Evolutionary conservation across 768 basidiomycete genomes (phyloP).

Genomic region (Suillus sp.): DNA sequence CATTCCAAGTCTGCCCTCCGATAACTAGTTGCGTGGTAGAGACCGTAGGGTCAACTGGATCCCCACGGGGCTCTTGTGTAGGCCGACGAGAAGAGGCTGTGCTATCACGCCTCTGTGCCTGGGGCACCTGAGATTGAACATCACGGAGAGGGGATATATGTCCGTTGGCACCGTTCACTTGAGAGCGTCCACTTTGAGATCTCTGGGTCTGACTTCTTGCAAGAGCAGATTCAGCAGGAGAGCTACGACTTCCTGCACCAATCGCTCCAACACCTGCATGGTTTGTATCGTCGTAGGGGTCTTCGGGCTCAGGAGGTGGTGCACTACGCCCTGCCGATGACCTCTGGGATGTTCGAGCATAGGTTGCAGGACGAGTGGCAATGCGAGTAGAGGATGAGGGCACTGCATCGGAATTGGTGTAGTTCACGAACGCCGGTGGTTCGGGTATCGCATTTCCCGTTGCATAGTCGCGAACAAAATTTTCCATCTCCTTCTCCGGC

Average conservation of each 20-base stretch:
- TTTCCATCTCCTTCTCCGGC: slow-evolving; percentile 83
- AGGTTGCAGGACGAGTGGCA: slow-evolving; percentile 59
- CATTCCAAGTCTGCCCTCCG: slow-evolving; percentile 66
- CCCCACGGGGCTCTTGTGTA: slow-evolving; percentile 48
- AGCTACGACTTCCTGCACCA: slow-evolving; percentile 41
- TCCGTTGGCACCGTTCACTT: slow-evolving; percentile 34
- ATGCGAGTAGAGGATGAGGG: slow-evolving; percentile 60
- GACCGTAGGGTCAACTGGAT: slow-evolving; percentile 63
- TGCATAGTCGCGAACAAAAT: slow-evolving; percentile 86
- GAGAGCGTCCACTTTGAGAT: slow-evolving; percentile 34
- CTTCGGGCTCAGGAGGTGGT: slow-evolving; percentile 42
- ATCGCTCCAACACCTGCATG: slow-evolving; percentile 73
- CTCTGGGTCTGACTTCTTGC: slow-evolving; percentile 35
- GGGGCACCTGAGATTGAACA: slow-evolving; percentile 22
- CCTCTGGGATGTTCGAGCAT: slow-evolving; percentile 45
- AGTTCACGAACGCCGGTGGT: slow-evolving; percentile 84
- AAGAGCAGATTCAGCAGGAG: slow-evolving; percentile 34
- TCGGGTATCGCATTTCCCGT: slow-evolving; percentile 90
- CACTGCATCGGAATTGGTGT: slow-evolving; percentile 64
- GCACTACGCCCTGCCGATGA: slow-evolving; percentile 21
- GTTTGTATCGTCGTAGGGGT: slow-evolving; percentile 51
- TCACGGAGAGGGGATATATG: slow-evolving; percentile 28
- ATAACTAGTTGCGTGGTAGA: slow-evolving; percentile 64
- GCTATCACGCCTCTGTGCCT: slow-evolving; percentile 31
- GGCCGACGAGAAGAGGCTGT: slow-evolving; percentile 27